Evolutionary conservation across 345 rosid genomes (phyloP), one percentile per base, ranked within the genome.

Genomic region (Geranium brycei): DNA sequence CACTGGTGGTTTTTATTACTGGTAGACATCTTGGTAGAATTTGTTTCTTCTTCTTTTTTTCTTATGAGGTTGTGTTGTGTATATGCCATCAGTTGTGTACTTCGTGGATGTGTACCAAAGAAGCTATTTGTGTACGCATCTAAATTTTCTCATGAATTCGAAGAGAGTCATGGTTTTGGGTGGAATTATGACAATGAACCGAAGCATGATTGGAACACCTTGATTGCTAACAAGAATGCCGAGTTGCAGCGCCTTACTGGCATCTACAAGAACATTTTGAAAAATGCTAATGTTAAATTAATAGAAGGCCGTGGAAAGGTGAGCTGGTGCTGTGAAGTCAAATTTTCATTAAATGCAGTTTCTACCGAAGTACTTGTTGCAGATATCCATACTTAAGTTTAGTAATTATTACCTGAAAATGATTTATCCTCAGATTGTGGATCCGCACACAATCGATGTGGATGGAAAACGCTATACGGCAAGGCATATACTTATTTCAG

Each of bases 81-180:
- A 41, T 19, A 59, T 62, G 11, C 6, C 17, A 55, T 63, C 77
- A 89, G 95, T 62, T 92, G 98, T 77, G 95, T 92, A 0, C 84
- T 92, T n/a, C 85, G 98, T 62, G 96, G 98, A 71, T 92, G 98
- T 68, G 91, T 92, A 16, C 98, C 98, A n/a, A 89, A 92, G 87
- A 92, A 92, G 68, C 63, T 92, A 60, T 82, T 92, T 32, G 98
- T 92, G 32, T 92, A 87, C 28, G 80, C 95, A 16, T 92, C 98
- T 19, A 92, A 89, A 77, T 92, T 76, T 69, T 66, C 79, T 72
- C 96, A 92, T 66, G 98, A 92, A 71, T 89, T 89, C 66, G 98
- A 92, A 58, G 96, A 92, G 73, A 89, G 98, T 76, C 67, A 65
- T 57, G 98, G 98, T 17, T 92, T 83, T 77, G 98, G 98, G 61